Evolutionary conservation across 257 asterid species (phyloP).

Genomic region (Solanum bulbocastanum): DNA sequence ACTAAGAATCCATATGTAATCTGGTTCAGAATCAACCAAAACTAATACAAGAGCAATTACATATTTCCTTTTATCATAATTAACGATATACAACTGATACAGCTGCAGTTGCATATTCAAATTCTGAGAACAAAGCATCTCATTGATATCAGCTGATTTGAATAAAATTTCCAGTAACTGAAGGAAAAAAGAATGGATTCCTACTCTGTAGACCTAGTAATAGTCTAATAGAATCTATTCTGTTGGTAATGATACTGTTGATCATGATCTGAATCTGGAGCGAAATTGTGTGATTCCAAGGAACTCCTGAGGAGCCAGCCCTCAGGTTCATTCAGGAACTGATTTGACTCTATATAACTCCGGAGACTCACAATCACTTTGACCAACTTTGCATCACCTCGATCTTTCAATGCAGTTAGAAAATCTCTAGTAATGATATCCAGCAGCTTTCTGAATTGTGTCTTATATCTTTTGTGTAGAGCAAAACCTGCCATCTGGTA

Average conservation of each 20-base stretch:
- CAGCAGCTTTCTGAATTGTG: slow-evolving; percentile 60
- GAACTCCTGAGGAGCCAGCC: slow-evolving; percentile 37
- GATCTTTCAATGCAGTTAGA: slow-evolving; percentile 31
- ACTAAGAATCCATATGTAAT: neutral
- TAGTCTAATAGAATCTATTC: neutral
- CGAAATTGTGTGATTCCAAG: slow-evolving; percentile 25
- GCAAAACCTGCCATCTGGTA: slow-evolving; percentile 74
- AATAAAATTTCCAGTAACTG: neutral
- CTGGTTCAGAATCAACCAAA: neutral
- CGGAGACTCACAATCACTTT: slow-evolving; percentile 23
- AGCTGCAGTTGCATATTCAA: neutral
- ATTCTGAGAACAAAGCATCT: neutral
- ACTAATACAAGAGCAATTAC: neutral
- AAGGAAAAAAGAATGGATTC: neutral
- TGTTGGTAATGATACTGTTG: neutral
- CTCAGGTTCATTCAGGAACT: slow-evolving; percentile 53
- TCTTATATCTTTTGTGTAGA: slow-evolving; percentile 38
- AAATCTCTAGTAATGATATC: slow-evolving; percentile 37
- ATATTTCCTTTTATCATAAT: neutral
- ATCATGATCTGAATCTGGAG: neutral
- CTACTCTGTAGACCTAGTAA: neutral
- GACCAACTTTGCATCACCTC: slow-evolving; percentile 30
- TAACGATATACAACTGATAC: neutral
- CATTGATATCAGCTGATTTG: neutral
- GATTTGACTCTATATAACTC: slow-evolving; percentile 46